Evolutionary conservation across 176 grass and related monocot genomes (phyloP), one percentile per base, ranked within the genome.

Genomic region (Aegilops tauschii): DNA sequence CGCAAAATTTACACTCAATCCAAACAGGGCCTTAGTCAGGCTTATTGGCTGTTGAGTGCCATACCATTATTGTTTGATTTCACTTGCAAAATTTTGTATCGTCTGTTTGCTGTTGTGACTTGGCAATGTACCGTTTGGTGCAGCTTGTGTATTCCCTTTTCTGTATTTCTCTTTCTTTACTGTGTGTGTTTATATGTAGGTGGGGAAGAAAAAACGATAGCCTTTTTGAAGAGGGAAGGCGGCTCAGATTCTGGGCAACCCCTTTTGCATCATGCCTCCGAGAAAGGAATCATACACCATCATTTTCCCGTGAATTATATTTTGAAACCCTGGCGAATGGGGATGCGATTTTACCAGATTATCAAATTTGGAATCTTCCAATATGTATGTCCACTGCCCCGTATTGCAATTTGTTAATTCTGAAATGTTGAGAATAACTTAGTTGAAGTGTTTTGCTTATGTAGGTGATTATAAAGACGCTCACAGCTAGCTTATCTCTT

Each of bases 331-430:
- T 98, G 96, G 93, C 95, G 84, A 94, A 27, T 98, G 42, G 92
- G 94, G 42, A 80, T 74, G 5, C 91, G 83, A 42, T 96, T 98
- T 84, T 98, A 98, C 71, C 90, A 87, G 62, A 90, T 95, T 81
- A 96, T 98, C 81, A 98, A 96, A 85, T 92, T 98, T 80, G 97
- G 97, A 81, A 93, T 98, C 86, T 96, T 95, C 86, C 97, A 98
- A 94, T 98, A 98, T 84, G 94, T 98, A 98, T 86, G 87, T 78
- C 25, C 18, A 72, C 81, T 49, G 71, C 23, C 61, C 42, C 42
- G 65, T 77, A 68, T 76, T 54, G 75, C 11, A 58, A 85, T 79
- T 73, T 66, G 5, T 74, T 89, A 12, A 61, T 78, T 39, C 9
- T 59, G 36, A 6, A 61, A 89, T 65, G 35, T 49, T 6, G 2